Evolutionary conservation across 129 eudicot species (phyloP).

Genomic region (Flaveria linearis): DNA sequence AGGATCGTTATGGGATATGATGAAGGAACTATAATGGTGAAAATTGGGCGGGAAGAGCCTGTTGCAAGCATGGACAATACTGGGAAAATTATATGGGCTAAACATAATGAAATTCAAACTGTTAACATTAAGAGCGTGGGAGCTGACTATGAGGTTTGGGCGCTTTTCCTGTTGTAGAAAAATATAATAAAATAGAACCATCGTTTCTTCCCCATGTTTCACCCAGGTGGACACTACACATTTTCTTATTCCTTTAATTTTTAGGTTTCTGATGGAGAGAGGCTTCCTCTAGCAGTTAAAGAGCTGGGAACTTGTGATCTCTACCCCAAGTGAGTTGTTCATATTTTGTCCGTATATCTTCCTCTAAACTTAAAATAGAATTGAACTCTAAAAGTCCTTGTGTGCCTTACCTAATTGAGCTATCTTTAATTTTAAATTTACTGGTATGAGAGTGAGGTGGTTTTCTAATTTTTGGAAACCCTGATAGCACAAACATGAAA

Average conservation of each 20-base stretch:
- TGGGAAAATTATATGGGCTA: slow-evolving; percentile 96
- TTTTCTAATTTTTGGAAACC: slow-evolving; percentile 12
- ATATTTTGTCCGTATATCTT: neutral
- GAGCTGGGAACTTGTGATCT: slow-evolving; percentile 95
- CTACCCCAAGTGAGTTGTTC: slow-evolving; percentile 84
- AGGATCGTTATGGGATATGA: slow-evolving; percentile 96
- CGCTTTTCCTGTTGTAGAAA: slow-evolving; percentile 19
- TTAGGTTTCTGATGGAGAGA: slow-evolving; percentile 97
- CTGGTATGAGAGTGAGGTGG: neutral
- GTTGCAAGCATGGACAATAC: slow-evolving; percentile 95
- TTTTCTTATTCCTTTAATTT: slow-evolving; percentile 13
- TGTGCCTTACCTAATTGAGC: slow-evolving; percentile 19
- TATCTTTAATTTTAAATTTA: neutral
- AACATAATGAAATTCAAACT: slow-evolving; percentile 92
- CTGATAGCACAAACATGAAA: neutral
- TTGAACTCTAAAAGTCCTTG: slow-evolving; percentile 9
- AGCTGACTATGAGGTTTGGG: slow-evolving; percentile 80
- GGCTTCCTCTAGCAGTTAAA: slow-evolving; percentile 88
- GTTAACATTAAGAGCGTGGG: slow-evolving; percentile 87
- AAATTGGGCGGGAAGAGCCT: slow-evolving; percentile 92
- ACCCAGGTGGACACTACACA: slow-evolving; percentile 10
- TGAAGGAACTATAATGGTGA: slow-evolving; percentile 96
- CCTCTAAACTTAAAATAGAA: slow-evolving; percentile 2
- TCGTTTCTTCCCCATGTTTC: slow-evolving; percentile 10
- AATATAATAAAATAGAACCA: neutral